Evolutionary conservation across 176 grass and related monocot species (phyloP), one percentile per base, ranked within the genome.

Genomic region (Luzula sylvatica): DNA sequence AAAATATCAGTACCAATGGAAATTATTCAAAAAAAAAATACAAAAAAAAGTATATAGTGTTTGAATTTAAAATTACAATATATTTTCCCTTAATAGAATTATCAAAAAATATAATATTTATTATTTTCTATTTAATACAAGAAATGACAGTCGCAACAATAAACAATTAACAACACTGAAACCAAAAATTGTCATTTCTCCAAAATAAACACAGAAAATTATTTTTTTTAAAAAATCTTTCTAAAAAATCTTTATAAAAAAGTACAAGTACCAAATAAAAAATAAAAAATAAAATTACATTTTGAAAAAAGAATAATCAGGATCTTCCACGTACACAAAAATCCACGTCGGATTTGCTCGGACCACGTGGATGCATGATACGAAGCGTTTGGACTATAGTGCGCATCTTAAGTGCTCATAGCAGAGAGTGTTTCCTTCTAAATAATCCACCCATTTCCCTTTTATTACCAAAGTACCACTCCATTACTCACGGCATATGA

Each of bases 311-410:
- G 78, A 54, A 19, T 44, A 22, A 39, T 26, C 35, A 45, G 73
- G 59, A 71, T 63, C 77, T 61, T 50, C 23, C 20, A 60, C 55
- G 44, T 56, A 49, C 4, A 22, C 63, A 50, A 41, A 58, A 39
- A 0, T 14, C 18, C 77, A 86, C 77, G 87, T 86, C 26, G 70
- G 76, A 50, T 56, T 51, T 38, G 53, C 50, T 50, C 26, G 5
- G 58, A 2, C 13, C 52, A 11, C 12, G 44, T 7, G 48, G 42
- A 42, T 9, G 5, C 30, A 55, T 25, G 47, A 71, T 57, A 80
- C 68, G 57, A 71, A 69, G 75, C 21, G 19, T 62, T 83, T 63
- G 75, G 70, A 48, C 3, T 9, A 55, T 59, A 67, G 70, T 46
- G 71, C 42, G 28, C 27, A 29, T 55, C 20, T 29, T 25, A 53